A percentile compares a stretch with the other conserved stretches of the same genome.
Evolutionary conservation across 306 rosid species (phyloP).

Genomic region (Prosopis cineraria): DNA sequence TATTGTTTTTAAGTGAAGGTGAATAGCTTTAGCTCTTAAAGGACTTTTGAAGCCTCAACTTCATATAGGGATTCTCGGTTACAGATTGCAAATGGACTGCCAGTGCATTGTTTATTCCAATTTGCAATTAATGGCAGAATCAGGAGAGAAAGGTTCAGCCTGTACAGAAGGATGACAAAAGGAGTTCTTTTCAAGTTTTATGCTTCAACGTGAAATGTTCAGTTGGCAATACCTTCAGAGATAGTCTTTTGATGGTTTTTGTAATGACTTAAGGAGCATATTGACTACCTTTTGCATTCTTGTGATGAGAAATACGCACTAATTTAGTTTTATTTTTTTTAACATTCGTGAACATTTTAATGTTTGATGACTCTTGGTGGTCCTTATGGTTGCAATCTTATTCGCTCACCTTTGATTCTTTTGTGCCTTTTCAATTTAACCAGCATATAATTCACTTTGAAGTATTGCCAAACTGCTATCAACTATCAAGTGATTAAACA

Average conservation of each 20-base stretch:
- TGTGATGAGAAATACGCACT: constrained; percentile 2
- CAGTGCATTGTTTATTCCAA: constrained; percentile 13
- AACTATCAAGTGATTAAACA: neutral
- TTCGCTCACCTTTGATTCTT: neutral
- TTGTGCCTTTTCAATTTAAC: neutral
- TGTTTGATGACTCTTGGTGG: neutral
- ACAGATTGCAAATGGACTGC: constrained; percentile 27
- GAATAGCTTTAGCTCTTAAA: constrained; percentile 6
- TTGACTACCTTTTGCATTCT: constrained; percentile 4
- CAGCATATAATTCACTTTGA: neutral
- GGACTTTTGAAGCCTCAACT: constrained; percentile 9
- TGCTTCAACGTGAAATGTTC: constrained; percentile 1
- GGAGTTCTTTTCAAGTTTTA: constrained; percentile 1
- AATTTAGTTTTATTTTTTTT: neutral
- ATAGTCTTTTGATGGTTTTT: constrained; percentile 4
- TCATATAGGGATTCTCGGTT: constrained; percentile 31
- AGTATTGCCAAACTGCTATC: neutral
- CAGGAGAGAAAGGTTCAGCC: neutral
- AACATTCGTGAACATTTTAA: neutral
- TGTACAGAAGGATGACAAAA: neutral
- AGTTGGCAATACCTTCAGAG: constrained; percentile 17
- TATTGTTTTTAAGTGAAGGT: constrained; percentile 27
- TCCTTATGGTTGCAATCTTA: neutral
- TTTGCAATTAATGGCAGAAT: constrained; percentile 7
- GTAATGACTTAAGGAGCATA: neutral